These are phyloP conservation scores for Penicillium capsulatum DNA, from an alignment of 2,329 filamentous ascomycete species.

Conservation along the genomic window DNA sequence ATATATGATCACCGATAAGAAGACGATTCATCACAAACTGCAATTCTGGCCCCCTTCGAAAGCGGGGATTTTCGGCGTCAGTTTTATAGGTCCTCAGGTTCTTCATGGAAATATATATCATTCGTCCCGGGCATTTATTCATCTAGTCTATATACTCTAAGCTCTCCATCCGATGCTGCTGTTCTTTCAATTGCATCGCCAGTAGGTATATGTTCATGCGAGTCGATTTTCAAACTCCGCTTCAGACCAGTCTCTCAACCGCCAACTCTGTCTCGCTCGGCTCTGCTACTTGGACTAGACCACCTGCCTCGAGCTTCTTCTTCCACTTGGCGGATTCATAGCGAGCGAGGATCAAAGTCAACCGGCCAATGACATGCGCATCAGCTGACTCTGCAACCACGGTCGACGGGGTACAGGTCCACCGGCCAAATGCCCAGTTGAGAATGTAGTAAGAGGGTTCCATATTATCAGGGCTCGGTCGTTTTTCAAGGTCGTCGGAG, in stretches of 20 bases:
- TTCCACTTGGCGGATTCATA: slow-evolving; percentile 49
- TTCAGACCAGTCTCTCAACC: slow-evolving; percentile 35
- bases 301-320: slow-evolving; percentile 43
- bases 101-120: too few relatives aligned
- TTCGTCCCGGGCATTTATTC: too few relatives aligned
- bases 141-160: too few relatives aligned
- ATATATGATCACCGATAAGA: too few relatives aligned
- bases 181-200: too few relatives aligned
- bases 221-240: too few relatives aligned
- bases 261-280: slow-evolving; percentile 23
- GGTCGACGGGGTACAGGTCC: slow-evolving; percentile 70
- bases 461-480: slow-evolving; percentile 24
- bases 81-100: too few relatives aligned
- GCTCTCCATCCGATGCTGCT: too few relatives aligned
- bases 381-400: slow-evolving; percentile 39
- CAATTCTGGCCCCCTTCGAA: too few relatives aligned
- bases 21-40: too few relatives aligned
- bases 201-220: too few relatives aligned
- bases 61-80: too few relatives aligned
- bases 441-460: slow-evolving; percentile 68
- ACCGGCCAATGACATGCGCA: slow-evolving; percentile 32
- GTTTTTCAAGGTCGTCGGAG: slow-evolving; percentile 39
- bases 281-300: slow-evolving; percentile 30
- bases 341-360: slow-evolving; percentile 48
- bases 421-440: slow-evolving; percentile 96